A percentile compares a stretch with the other conserved stretches of the same genome.
These are phyloP conservation scores for Gossypium mustelinum DNA, from an alignment of 345 rosid species.

Conservation along the genomic window DNA sequence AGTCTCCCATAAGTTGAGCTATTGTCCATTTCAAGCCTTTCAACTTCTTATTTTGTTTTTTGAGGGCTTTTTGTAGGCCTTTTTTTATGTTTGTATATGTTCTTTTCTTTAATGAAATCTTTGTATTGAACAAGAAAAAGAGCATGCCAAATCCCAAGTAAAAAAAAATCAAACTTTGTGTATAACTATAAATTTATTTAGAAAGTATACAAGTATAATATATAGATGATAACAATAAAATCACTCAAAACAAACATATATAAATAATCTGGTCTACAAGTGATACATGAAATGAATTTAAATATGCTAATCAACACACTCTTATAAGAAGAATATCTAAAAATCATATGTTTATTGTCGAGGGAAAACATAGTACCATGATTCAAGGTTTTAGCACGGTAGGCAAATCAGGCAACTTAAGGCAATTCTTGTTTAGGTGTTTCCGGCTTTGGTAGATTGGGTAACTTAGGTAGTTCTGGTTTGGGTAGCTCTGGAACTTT, in stretches of 20 bases:
- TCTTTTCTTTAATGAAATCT: too few relatives aligned
- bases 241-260: background rate
- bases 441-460: background rate
- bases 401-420: too few relatives aligned
- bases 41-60: too few relatives aligned
- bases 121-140: too few relatives aligned
- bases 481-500: background rate
- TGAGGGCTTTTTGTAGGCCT: rapidly evolving
- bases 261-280: background rate
- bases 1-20: too few relatives aligned
- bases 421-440: too few relatives aligned
- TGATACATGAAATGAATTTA: background rate
- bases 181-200: background rate
- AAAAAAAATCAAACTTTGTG: background rate
- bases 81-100: too few relatives aligned
- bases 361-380: background rate
- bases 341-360: background rate
- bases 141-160: too few relatives aligned
- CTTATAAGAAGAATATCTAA: background rate
- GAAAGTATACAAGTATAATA: background rate
- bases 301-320: background rate
- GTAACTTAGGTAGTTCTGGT: background rate
- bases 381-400: background rate
- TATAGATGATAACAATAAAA: background rate
- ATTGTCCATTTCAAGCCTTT: too few relatives aligned